Base-by-base conservation (phyloP, 805 yeast species). In the Candida nonsorbophila region DNA sequence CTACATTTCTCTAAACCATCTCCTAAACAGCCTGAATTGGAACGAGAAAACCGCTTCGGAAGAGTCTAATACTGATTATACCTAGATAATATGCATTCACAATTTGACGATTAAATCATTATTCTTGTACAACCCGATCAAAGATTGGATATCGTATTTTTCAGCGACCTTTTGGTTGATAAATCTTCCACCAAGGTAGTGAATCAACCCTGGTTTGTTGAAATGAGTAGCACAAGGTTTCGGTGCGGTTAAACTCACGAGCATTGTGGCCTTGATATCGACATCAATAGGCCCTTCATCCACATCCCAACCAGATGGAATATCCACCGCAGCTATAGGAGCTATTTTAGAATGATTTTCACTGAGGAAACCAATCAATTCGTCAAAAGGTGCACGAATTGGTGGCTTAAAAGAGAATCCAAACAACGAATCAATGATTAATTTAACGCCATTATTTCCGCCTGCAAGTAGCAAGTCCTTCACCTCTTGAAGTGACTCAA, bases 221-320 rank as follows among this genome's bases (percentile, higher is more conserved):
- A 84, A 69, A 34, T 55, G 60, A 26, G 53, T 49, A 2, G 94
- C 76, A 30, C 94, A 88, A 0, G 94, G 92, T 49, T 92, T 92
- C 6, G 98, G 98, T 0, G 95, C 97, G 0, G 97, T 88, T 27
- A 92, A 61, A 28, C 94, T 82, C 7, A 92, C 78, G 27, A 92
- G 62, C 41, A 77, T 75, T 5, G 69, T 54, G 1, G 97, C 94
- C 15, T 62, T 62, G 32, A 83, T 70, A 15, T 51, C 53, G 12
- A 55, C 54, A 2, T 53, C 56, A 0, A 62, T 55, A 0, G 92
- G 94, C 0, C 98, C 98, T 6, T 69, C 47, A 47, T 92, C 94
- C 7, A 92, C 97, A 48, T 88, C 90, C 98, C 98, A 92, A 0
- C 97, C 95, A 2, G 95, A 83, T 0, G 98, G 98, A 26, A 90